Percentiles rank a stretch among this genome's conserved stretches.
Conservation (phyloP, 805 yeast species). For the Ogataea paradorogensis region DNA sequence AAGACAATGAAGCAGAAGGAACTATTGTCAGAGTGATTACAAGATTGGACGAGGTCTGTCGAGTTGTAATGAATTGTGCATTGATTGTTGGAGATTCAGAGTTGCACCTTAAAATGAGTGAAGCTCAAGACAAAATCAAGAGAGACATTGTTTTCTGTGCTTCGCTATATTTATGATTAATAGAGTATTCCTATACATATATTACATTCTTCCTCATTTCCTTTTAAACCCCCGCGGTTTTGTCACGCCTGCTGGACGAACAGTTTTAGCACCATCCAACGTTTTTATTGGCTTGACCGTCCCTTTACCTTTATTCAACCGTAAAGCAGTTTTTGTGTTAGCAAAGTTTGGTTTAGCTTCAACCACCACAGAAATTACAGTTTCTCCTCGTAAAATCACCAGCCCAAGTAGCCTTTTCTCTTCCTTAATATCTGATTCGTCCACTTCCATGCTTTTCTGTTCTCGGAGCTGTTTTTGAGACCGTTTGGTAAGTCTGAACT, state of each 20-base stretch:
- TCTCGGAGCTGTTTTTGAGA: conserved; percentile 33
- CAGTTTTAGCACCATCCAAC: conserved; percentile 19
- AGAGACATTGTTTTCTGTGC: conserved; percentile 98
- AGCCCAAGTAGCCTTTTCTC: conserved; percentile 80
- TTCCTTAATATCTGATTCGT: conserved; percentile 44
- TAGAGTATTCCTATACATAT: conserved; percentile 1
- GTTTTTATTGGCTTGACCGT: conserved; percentile 30
- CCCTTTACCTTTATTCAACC: conserved; percentile 34
- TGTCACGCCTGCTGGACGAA: conserved; percentile 19
- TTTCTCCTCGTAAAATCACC: conserved; percentile 83
- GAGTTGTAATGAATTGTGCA: conserved; percentile 92
- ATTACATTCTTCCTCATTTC: conserved; percentile 2
- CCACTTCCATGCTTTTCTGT: conserved; percentile 16
- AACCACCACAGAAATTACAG: conserved; percentile 66
- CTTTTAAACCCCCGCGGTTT: conserved; percentile 23
- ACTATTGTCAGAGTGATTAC: conserved; percentile 95
- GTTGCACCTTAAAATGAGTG: conserved; percentile 84
- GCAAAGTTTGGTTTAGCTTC: conserved; percentile 56
- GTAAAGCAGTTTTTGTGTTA: conserved; percentile 29
- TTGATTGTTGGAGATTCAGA: conserved; percentile 89
- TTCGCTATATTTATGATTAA: conserved; percentile 67
- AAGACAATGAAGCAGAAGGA: conserved; percentile 72
- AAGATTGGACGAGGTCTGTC: conserved; percentile 88
- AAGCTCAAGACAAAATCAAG: conserved; percentile 91
- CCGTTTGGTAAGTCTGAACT: conserved; percentile 69